Base-by-base conservation (phyloP, 1,284 basidiomycete species). In the Mycosarcoma maydis region DNA sequence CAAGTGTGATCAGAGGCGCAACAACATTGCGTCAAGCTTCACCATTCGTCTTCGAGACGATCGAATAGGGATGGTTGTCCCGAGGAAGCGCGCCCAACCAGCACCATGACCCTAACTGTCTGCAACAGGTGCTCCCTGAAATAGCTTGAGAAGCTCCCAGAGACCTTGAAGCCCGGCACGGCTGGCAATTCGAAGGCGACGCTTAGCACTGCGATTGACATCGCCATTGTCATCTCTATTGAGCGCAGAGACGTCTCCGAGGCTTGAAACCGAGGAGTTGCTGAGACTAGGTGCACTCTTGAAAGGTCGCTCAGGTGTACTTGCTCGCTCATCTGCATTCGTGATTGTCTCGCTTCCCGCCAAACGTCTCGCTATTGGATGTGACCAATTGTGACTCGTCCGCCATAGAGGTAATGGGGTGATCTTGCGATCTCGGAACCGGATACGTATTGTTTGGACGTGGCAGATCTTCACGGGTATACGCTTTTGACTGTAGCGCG, bases 161-260 rank as follows among this genome's bases (percentile, higher is more conserved):
- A 75, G 52, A 11, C 73, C 73, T 36, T 73, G 73, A 8, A 75
- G 39, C 6, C 73, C 73, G 2, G 70, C 71, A 4, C 72, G 46
- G 27, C 73, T 73, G 13, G 73, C 73, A 33, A 66, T 75, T 17
- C 70, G 66, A 30, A 75, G 45, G 7, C 65, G 62, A 20, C 67
- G 58, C 23, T 71, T 61, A 9, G 72, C 65, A 36, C 73, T 71
- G 32, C 62, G 53, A 36, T 56, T 57, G n/a, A 43, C 58, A 27
- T 60, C 68, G 16, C 41, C 60, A 16, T 50, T 41, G 19, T 50
- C 54, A 32, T 53, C 30, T 4, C 30, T 49, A 27, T 56, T 56
- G 4, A 53, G 24, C 30, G 30, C 33, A 13, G 44, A 23, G 6
- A 37, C 50, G 13, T 41, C 58, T 7, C 6, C 46, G 2, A 49